Percentiles rank a stretch among this genome's conserved stretches.
These are phyloP conservation scores for Carex arenaria DNA, from an alignment of 202 grass and related monocot species.

Conservation along the genomic window DNA sequence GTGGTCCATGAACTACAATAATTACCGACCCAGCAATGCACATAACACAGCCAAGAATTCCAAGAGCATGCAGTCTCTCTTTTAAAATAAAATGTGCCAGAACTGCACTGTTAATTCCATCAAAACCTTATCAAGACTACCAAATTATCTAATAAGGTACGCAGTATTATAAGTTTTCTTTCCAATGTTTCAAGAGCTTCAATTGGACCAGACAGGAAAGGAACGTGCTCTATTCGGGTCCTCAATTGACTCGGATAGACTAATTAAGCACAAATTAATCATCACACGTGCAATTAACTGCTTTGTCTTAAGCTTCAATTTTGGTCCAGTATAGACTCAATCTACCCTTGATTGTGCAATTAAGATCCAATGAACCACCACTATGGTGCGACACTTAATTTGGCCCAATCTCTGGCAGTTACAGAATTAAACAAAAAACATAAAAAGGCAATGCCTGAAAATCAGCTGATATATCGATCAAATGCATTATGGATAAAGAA, in stretches of 20 bases:
- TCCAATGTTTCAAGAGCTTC: neutral
- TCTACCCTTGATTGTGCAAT: neutral
- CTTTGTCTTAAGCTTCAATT: neutral
- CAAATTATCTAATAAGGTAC: slow-evolving; percentile 3
- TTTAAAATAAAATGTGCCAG: slow-evolving; percentile 93
- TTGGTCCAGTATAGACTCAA: neutral
- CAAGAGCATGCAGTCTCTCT: slow-evolving; percentile 76
- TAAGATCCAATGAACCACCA: neutral
- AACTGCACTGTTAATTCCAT: slow-evolving; percentile 57
- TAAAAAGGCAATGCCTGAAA: neutral
- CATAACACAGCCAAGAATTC: slow-evolving; percentile 78
- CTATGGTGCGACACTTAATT: neutral
- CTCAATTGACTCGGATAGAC: neutral
- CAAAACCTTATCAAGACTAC: neutral
- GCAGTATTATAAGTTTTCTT: neutral
- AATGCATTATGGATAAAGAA: neutral
- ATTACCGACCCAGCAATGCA: slow-evolving; percentile 91
- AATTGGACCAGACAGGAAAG: neutral
- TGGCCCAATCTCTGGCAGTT: neutral
- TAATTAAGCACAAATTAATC: neutral
- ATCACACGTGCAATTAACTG: neutral
- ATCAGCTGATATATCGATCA: neutral
- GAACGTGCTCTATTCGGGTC: neutral
- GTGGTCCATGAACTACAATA: slow-evolving; percentile 81
- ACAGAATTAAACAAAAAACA: neutral